Base-by-base conservation (phyloP, 2,329 filamentous ascomycete species). In the Hypoxylon sp. region DNA sequence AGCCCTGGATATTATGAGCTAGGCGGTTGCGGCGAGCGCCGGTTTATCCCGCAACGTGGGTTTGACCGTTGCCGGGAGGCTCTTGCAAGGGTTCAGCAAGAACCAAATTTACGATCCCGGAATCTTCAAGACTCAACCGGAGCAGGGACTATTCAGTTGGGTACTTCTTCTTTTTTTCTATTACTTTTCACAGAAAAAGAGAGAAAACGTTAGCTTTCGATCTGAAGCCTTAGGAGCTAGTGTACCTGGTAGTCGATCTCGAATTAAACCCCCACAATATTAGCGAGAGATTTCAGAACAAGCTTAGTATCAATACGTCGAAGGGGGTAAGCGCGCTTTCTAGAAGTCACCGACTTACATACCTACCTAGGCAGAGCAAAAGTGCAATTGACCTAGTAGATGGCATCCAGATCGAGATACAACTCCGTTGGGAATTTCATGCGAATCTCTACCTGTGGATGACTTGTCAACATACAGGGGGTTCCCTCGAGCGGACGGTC, bases 21-120 rank as follows among this genome's bases (percentile, higher is more conserved):
- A 40, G 36, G 36, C 36, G 20, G 8, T 18, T 40, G 36, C 24
- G 38, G 2, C 24, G 8, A 45, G 20, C 50, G 11, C 45, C 49
- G 52, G 24, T 11, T 60, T 56, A 32, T 56, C 53, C 51, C 46
- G 50, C 24, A 44, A 26, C 11, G 22, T 26, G 36, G 20, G 40
- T 51, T 42, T 18, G 36, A 32, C 24, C 38, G 3, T 20, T 7
- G 2, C 18, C 30, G 3, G 14, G 28, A 22, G 42, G 4, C 42
- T 16, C 14, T 28, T 4, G 2, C 8, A 28, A 12, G 28, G 14
- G 42, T 9, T 28, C n/a, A 16, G 8, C 4, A 14, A 22, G 46
- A 26, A 3, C 32, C 26, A 32, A 32, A 18, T 32, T 8, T 36
- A n/a, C 16, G 7, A 40, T 20, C 16, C 36, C 16, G 20, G 36